Base-by-base conservation (phyloP, 2,329 filamentous ascomycete genomes). In the Periglandula ipomoeae region DNA sequence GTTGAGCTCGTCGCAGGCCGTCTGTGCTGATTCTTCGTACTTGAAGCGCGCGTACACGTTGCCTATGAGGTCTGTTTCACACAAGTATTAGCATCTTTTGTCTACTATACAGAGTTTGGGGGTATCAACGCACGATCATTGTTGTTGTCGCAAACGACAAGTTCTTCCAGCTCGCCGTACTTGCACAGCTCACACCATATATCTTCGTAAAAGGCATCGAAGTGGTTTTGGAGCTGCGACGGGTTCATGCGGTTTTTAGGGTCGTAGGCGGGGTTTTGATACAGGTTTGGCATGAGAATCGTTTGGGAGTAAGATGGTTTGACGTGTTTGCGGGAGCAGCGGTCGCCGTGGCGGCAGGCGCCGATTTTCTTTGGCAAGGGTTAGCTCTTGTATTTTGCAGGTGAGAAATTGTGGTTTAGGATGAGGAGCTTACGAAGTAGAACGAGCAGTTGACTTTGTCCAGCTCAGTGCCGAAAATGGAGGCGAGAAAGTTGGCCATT, bases 151-250 rank as follows among this genome's bases (percentile, higher is more conserved):
- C 93, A 98, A 3, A 98, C 91, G 11, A 98, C 93, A 11, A 98
- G 81, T 73, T 98, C 93, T 72, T 98, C 93, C 32, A 97, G 78
- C 71, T 97, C 89, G 58, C 93, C 93, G 68, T 94, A 98, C 72
- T 95, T 89, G 84, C 93, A 97, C 75, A 98, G 88, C 79, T 98
- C 93, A 73, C 91, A 97, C 91, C 93, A 98, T 58, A 98, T 89
- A 68, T 98, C 93, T 74, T 98, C 93, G 76, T 98, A 98, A 70
- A 98, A 98, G 63, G 93, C 93, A 70, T 98, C 93, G 66, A 98
- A 98, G 79, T 98, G 93, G 74, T 95, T 95, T 71, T 96, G 91
- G 66, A 97, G 85, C 76, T 98, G 93, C 59, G 82, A 85, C 6
- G 89, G 74, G 72, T 95, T 96, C 87, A 98, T 95, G 73, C 90